Percentiles rank a stretch among this genome's conserved stretches.
phyloP scores from a whole-genome alignment of 2,329 filamentous ascomycete species.

The Diaporthe sp. region DNA sequence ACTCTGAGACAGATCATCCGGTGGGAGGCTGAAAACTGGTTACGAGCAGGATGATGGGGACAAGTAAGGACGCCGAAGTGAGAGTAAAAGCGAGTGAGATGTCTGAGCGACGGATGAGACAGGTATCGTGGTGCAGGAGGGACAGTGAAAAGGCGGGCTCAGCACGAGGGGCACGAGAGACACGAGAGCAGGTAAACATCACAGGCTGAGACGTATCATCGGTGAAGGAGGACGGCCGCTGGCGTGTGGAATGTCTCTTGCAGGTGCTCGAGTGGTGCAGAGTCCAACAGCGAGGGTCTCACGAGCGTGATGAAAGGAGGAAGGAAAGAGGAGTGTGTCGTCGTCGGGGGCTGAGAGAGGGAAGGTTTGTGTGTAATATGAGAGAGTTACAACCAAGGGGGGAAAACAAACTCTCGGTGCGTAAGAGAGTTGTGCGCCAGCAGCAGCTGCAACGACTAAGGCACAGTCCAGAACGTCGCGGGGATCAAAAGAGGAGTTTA shows the following conservation, averaged over 20 bases:
- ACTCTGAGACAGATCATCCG: constrained; percentile 19
- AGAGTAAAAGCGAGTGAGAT: constrained; percentile 7
- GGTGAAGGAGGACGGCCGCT: background rate
- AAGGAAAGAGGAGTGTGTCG: background rate
- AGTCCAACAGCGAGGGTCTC: constrained; percentile 22
- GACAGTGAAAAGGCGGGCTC: constrained; percentile 23
- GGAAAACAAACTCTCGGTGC: constrained; percentile 12
- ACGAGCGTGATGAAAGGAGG: constrained; percentile 31
- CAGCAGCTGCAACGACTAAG: constrained; percentile 8
- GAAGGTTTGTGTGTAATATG: constrained; percentile 15
- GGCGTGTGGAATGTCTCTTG: constrained; percentile 15
- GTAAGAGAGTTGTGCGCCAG: constrained; percentile 13
- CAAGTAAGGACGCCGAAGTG: background rate
- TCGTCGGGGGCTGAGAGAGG: background rate
- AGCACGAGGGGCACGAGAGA: constrained; percentile 25
- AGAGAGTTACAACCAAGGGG: constrained; percentile 1
- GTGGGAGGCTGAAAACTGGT: background rate
- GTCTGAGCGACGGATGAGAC: constrained; percentile 30
- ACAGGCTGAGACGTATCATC: constrained; percentile 18
- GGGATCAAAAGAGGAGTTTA: background rate
- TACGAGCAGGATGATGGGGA: constrained; percentile 26
- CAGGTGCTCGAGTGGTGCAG: constrained; percentile 22
- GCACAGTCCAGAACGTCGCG: background rate
- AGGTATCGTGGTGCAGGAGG: constrained; percentile 27
- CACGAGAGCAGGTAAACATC: constrained; percentile 26